Base-by-base conservation (phyloP, 2,329 filamentous ascomycete species). In the Dissoconium aciculare region DNA sequence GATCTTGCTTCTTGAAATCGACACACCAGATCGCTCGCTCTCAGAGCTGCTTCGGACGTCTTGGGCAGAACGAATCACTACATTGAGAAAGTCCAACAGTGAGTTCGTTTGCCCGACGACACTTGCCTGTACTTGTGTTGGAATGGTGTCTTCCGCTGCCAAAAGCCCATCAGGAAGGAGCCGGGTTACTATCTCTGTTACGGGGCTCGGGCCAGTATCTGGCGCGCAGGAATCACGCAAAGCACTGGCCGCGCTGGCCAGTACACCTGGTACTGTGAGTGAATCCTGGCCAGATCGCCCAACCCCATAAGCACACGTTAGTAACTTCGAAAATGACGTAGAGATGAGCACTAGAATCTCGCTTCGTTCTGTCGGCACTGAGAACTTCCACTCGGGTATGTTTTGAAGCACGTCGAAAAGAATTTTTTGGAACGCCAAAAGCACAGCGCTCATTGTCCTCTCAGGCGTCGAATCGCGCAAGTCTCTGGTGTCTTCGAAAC, bases 371-470 rank as follows among this genome's bases (percentile, higher is more conserved):
- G 74, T 62, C 8, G 72, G 65, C 2, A 69, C 66, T 5, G 69
- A 64, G 51, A 91, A 94, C 42, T 76, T 77, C 89, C 87, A 98
- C 4, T 75, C 83, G 16, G 74, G 71, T 21, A 78, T 80, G 53
- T 78, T 89, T 57, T 92, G 84, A 43, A 91, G 78, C 5, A 91
- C 70, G 47, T 92, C 84, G 14, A 91, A 68, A 40, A 82, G 66
- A 2, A 76, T 75, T 42, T 79, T 74, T 5, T 77, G 75, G 45
- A 87, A 78, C 3, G 76, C 74, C 27, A 77, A 61, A 23, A 83
- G 63, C 11, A 85, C 74, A 28, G 71, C 72, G 26, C 72, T 69
- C 43, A 92, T 69, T 23, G 79, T 69, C 49, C 83, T 78, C 42
- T 91, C 79, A 4, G 84, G 79, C 17, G 82, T 75, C 4, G 78